Evolutionary conservation across 1,284 basidiomycete species (phyloP).

Genomic region (Sporisorium exsertum): DNA sequence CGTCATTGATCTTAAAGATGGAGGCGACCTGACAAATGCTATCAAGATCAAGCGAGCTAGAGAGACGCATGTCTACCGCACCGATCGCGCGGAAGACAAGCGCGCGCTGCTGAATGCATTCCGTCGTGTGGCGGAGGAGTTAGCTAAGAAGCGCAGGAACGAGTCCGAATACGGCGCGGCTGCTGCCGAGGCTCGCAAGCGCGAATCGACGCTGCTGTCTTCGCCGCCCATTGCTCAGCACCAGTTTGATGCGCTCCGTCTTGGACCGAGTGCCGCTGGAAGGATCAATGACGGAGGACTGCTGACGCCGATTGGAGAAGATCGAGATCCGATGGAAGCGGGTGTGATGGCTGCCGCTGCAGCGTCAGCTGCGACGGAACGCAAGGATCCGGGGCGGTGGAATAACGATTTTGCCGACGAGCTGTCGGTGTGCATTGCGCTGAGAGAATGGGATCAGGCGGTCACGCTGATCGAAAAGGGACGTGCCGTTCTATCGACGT

Average conservation of each 20-base stretch:
- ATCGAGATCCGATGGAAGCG: constrained; percentile 4
- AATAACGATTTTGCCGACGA: constrained; percentile 91
- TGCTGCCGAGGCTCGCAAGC: constrained; percentile 42
- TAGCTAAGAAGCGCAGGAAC: constrained; percentile 85
- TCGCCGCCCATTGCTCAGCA: constrained; percentile 24
- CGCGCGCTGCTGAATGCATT: constrained; percentile 85
- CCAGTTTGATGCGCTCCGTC: constrained; percentile 8
- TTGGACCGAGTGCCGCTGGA: neutral
- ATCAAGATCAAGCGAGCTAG: constrained; percentile 94
- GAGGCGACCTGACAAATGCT: constrained; percentile 89
- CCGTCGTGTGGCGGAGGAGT: constrained; percentile 89
- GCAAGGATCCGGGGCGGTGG: constrained; percentile 75
- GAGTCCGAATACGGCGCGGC: constrained; percentile 77
- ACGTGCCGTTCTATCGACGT: constrained; percentile 75
- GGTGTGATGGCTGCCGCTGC: constrained; percentile 47
- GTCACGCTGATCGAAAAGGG: constrained; percentile 84
- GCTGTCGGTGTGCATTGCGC: constrained; percentile 87
- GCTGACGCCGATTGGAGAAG: constrained; percentile 33
- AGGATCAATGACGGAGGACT: constrained; percentile 6
- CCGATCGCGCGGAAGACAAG: constrained; percentile 84
- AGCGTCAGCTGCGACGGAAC: constrained; percentile 36
- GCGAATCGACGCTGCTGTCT: constrained; percentile 41
- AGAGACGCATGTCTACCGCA: constrained; percentile 92
- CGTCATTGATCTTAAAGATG: constrained; percentile 94
- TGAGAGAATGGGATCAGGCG: constrained; percentile 88